Evolutionary conservation across 208 protist species (phyloP).

Genomic region (Angomonas ambiguus): DNA sequence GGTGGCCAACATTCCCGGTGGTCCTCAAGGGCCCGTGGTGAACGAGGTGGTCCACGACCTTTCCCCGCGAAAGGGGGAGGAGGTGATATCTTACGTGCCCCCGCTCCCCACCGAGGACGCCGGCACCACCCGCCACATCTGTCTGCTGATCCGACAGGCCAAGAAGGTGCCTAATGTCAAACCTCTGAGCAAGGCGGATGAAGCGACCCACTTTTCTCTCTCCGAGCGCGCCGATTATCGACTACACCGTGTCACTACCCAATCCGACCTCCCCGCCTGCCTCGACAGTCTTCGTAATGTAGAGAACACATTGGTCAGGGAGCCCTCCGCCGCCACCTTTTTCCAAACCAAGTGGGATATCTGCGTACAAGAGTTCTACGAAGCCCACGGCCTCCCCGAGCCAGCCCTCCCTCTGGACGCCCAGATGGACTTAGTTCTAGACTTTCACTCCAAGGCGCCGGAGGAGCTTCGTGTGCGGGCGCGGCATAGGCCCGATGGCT

Average conservation of each 20-base stretch:
- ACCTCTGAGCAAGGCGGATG: constrained; percentile 31
- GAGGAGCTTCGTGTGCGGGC: constrained; percentile 74
- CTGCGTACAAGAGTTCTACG: constrained; percentile 91
- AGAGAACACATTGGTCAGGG: constrained; percentile 40
- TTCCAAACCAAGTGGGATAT: constrained; percentile 92
- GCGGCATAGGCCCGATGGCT: constrained; percentile 79
- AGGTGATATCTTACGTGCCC: constrained; percentile 76
- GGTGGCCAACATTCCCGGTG: constrained; percentile 65
- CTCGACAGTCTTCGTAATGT: constrained; percentile 41
- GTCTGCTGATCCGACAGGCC: constrained; percentile 74
- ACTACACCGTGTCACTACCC: constrained; percentile 36
- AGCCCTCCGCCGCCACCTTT: constrained; percentile 72
- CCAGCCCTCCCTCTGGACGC: constrained; percentile 72
- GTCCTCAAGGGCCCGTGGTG: constrained; percentile 10
- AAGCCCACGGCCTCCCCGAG: constrained; percentile 57
- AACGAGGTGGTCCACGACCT: constrained; percentile 4
- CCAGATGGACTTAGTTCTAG: constrained; percentile 72
- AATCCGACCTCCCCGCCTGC: background rate
- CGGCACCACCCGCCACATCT: constrained; percentile 80
- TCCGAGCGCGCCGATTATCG: constrained; percentile 49
- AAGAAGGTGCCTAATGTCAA: constrained; percentile 23
- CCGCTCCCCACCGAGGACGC: constrained; percentile 89
- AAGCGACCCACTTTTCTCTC: constrained; percentile 40
- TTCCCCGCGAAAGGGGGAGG: constrained; percentile 38
- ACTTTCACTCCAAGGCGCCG: constrained; percentile 61